phyloP scores from a whole-genome alignment of 2,329 filamentous ascomycete species.

The Botrytis fabae region DNA sequence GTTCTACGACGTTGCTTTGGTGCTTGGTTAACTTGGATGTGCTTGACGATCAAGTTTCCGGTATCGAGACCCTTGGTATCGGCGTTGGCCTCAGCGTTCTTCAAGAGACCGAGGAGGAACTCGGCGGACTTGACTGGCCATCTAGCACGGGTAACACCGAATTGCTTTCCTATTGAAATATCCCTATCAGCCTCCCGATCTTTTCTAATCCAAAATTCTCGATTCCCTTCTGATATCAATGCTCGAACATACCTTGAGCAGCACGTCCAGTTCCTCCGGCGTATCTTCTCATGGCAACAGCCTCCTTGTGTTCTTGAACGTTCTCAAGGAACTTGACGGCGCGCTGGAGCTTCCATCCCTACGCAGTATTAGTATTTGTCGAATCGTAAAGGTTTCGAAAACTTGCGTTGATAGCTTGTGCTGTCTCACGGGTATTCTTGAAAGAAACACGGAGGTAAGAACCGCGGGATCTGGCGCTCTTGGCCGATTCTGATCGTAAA shows the following conservation, averaged over 20 bases:
- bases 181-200: slow-evolving; percentile 31
- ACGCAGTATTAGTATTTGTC: neutral
- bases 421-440: slow-evolving; percentile 99
- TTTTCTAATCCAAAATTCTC: neutral
- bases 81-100: slow-evolving; percentile 96
- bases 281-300: slow-evolving; percentile 97
- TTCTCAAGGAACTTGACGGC: slow-evolving; percentile 95
- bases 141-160: slow-evolving; percentile 95
- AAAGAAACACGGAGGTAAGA: slow-evolving; percentile 93
- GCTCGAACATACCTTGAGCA: slow-evolving; percentile 82
- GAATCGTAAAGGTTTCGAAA: neutral
- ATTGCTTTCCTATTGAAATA: slow-evolving; percentile 79
- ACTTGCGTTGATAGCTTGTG: slow-evolving; percentile 84
- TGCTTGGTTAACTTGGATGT: slow-evolving; percentile 99
- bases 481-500: slow-evolving; percentile 48
- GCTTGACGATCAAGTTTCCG: slow-evolving; percentile 96
- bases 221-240: neutral
- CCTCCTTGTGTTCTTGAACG: slow-evolving; percentile 95
- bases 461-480: slow-evolving; percentile 97
- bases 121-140: slow-evolving; percentile 99
- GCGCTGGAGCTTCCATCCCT: slow-evolving; percentile 23
- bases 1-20: slow-evolving; percentile 99
- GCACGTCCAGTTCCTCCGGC: slow-evolving; percentile 92
- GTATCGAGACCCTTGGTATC: slow-evolving; percentile 98
- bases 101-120: slow-evolving; percentile 95